Conservation (phyloP, 768 basidiomycete species). For the Mycena vulgaris region DNA sequence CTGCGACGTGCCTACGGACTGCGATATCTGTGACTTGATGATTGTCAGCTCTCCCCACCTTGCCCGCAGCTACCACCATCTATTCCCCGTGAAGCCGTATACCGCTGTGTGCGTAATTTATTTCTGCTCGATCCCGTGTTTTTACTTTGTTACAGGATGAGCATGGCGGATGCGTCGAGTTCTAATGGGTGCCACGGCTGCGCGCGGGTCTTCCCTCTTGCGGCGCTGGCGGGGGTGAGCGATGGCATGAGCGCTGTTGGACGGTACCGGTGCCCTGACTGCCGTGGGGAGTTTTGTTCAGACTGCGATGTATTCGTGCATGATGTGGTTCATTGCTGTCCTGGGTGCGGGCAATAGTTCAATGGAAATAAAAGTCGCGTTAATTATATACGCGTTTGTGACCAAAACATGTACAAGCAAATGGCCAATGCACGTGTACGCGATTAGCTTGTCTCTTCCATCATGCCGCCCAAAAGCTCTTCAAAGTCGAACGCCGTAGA, state of each 20-base stretch:
- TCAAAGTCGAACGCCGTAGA: conserved; percentile 7
- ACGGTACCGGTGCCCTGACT: conserved; percentile 92
- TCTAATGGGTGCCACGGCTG: conserved; percentile 83
- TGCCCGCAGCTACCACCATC: conserved; percentile 94
- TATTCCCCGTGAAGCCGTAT: conserved; percentile 95
- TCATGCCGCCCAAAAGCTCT: conserved; percentile 27
- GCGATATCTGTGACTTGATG: conserved; percentile 97
- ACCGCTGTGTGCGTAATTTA: conserved; percentile 77
- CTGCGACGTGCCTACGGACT: conserved; percentile 99
- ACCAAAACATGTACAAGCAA: no score
- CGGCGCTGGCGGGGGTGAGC: conserved; percentile 52
- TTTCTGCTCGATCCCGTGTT: not conserved
- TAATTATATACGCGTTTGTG: no score
- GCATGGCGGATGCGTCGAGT: conserved; percentile 54
- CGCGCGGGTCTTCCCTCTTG: conserved; percentile 75
- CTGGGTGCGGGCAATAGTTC: conserved; percentile 72
- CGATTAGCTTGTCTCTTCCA: not conserved
- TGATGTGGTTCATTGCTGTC: conserved; percentile 95
- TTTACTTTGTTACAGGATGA: conserved; percentile 50
- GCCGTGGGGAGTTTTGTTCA: conserved; percentile 89
- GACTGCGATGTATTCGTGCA: conserved; percentile 98
- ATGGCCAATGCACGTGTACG: no score
- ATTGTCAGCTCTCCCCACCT: conserved; percentile 98
- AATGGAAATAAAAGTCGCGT: no score
- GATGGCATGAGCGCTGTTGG: conserved; percentile 89